These are phyloP conservation scores for Oenanthe sinensis DNA, from an alignment of 129 eudicot species.

Conservation along the genomic window DNA sequence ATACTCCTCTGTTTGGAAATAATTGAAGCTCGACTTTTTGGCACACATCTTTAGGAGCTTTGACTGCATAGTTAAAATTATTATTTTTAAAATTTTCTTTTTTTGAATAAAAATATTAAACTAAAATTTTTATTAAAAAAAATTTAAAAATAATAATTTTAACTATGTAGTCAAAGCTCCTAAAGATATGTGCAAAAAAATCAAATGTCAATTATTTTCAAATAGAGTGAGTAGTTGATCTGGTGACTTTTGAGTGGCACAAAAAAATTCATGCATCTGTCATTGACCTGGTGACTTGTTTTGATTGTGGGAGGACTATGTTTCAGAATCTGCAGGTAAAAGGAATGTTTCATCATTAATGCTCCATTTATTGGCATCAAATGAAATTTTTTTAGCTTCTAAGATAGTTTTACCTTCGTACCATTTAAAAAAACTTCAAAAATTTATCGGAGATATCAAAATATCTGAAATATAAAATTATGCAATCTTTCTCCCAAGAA, in stretches of 20 bases:
- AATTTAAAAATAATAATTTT: no score
- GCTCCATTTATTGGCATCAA: background rate
- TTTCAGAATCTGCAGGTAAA: background rate
- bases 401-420: background rate
- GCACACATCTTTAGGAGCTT: no score
- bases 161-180: no score
- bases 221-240: no score
- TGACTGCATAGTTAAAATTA: no score
- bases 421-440: background rate
- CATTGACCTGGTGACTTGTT: background rate
- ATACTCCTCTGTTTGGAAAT: no score
- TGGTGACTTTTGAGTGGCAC: background rate
- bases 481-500: background rate
- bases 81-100: no score
- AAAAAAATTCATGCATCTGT: background rate
- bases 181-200: no score
- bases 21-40: no score
- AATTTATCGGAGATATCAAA: background rate
- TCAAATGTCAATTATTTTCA: no score
- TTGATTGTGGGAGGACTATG: background rate
- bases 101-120: no score
- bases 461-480: background rate
- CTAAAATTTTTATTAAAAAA: no score
- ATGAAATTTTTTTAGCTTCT: background rate
- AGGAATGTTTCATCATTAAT: background rate